Percentiles rank a stretch among this genome's conserved stretches.
These are phyloP conservation scores for Penicillium sp. DNA, from an alignment of 2,329 filamentous ascomycete genomes.

Conservation along the genomic window DNA sequence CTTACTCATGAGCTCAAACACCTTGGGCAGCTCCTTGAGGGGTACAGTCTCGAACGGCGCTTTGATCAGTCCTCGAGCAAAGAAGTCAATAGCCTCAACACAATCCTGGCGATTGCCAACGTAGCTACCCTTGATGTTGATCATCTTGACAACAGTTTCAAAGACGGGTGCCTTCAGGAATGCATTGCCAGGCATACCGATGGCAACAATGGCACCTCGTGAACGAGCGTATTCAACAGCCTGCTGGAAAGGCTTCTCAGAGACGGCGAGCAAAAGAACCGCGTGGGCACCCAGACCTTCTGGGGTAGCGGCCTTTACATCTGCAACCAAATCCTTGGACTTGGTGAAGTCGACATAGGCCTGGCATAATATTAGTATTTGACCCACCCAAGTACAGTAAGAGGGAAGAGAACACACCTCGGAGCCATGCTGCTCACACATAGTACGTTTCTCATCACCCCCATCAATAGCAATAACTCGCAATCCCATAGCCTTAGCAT, in stretches of 20 bases:
- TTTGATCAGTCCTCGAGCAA: constrained; percentile 77
- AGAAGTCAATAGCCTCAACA: constrained; percentile 89
- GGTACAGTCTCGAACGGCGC: constrained; percentile 84
- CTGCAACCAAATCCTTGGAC: constrained; percentile 74
- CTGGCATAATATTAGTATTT: constrained; percentile 19
- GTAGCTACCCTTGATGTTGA: constrained; percentile 88
- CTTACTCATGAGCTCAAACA: constrained; percentile 72
- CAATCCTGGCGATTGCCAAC: constrained; percentile 90
- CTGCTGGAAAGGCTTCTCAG: constrained; percentile 94
- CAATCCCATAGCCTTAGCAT: constrained; percentile 87
- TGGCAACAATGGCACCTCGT: constrained; percentile 79
- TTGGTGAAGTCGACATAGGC: constrained; percentile 78
- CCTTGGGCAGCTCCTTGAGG: constrained; percentile 72
- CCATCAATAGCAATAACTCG: constrained; percentile 77
- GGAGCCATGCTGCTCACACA: constrained; percentile 69
- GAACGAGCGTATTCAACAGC: constrained; percentile 84
- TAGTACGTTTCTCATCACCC: constrained; percentile 74
- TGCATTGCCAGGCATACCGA: constrained; percentile 81
- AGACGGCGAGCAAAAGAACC: constrained; percentile 80
- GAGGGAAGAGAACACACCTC: constrained; percentile 32
- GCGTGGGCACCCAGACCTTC: constrained; percentile 85
- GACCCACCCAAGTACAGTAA: background rate
- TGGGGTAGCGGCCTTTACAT: constrained; percentile 77
- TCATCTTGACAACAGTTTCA: constrained; percentile 84
- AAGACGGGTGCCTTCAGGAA: constrained; percentile 83